Base-by-base conservation (phyloP, 1,284 basidiomycete genomes). In the Irpex lacteus region DNA sequence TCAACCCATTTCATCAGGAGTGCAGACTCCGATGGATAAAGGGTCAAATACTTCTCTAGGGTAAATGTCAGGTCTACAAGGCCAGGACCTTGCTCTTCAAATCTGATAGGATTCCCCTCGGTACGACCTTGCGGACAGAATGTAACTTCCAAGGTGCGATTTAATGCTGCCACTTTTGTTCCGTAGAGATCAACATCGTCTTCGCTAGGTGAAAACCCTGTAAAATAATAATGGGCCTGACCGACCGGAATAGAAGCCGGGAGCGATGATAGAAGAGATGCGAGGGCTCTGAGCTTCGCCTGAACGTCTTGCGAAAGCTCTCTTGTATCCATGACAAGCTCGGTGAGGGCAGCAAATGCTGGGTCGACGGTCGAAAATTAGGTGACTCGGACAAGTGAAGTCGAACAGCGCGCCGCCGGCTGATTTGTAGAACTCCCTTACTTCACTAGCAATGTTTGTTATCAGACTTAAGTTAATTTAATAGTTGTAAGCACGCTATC, bases 51-150 rank as follows among this genome's bases (percentile, higher is more conserved):
- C 9, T 38, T 21, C 36, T 26, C 15, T 4, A 62, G 55, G 37
- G 57, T 59, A 5, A 59, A 53, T 3, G 53, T 55, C 3, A 65
- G 18, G 3, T 57, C 57, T 6, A 54, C 47, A 2, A 65, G 60
- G 5, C 64, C 64, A 3, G 64, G 61, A 0, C 64, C 57, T n/a
- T 61, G 56, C 36, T 59, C 64, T 19, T 63, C 55, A 8, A 65
- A 53, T n/a, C 38, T 18, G 37, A 60, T 50, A 4, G 52, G 37
- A 9, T 58, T 56, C 6, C 7, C 38, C 38, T 8, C 9, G 7
- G 7, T 5, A 3, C 61, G 61, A 11, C 64, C 64, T 13, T 55
- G 26, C 15, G 63, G 63, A 40, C 63, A 65, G 50, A 65, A 65
- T 2, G 49, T 37, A 18, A 56, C 36, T 34, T 65, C 60, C 4